These are phyloP conservation scores for Ophiostoma tasmaniense DNA, from an alignment of 2,329 filamentous ascomycete species.

Conservation along the genomic window DNA sequence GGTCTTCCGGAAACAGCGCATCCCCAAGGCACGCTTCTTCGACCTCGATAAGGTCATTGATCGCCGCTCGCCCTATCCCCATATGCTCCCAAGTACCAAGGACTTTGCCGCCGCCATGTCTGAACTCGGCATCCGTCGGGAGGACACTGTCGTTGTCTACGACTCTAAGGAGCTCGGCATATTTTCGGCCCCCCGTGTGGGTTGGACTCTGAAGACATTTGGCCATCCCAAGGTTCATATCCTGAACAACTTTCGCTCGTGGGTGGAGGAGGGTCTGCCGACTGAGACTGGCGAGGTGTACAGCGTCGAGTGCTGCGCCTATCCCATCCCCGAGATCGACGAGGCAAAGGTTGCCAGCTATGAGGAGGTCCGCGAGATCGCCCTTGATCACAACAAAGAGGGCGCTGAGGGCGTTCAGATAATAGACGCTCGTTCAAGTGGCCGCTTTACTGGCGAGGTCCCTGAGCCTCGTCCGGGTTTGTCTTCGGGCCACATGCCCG, in stretches of 20 bases:
- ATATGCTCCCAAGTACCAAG: conserved; percentile 83
- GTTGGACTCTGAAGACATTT: conserved; percentile 86
- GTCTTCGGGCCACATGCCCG: conserved; percentile 84
- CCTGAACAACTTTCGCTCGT: conserved; percentile 92
- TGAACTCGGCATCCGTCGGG: conserved; percentile 72
- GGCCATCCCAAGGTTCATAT: conserved; percentile 84
- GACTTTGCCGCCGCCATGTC: conserved; percentile 84
- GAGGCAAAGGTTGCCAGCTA: conserved; percentile 63
- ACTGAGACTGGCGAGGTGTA: conserved; percentile 72
- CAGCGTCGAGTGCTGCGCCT: conserved; percentile 55
- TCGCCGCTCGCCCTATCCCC: conserved; percentile 78
- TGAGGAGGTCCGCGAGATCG: conserved; percentile 72
- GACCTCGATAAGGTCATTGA: conserved; percentile 91
- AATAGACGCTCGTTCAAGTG: conserved; percentile 72
- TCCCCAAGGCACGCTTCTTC: conserved; percentile 89
- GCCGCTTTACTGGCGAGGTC: conserved; percentile 72
- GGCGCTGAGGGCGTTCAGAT: conserved; percentile 78
- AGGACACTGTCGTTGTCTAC: conserved; percentile 90
- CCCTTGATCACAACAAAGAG: conserved; percentile 69
- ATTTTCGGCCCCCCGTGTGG: conserved; percentile 86
- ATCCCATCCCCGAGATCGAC: conserved; percentile 55
- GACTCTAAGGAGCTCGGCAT: conserved; percentile 86
- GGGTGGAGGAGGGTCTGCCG: conserved; percentile 75
- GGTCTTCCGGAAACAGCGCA: conserved; percentile 71
- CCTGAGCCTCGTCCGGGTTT: conserved; percentile 82